These are phyloP conservation scores for Chlorella sp. DNA, from an alignment of 139 green algal species.

Conservation along the genomic window DNA sequence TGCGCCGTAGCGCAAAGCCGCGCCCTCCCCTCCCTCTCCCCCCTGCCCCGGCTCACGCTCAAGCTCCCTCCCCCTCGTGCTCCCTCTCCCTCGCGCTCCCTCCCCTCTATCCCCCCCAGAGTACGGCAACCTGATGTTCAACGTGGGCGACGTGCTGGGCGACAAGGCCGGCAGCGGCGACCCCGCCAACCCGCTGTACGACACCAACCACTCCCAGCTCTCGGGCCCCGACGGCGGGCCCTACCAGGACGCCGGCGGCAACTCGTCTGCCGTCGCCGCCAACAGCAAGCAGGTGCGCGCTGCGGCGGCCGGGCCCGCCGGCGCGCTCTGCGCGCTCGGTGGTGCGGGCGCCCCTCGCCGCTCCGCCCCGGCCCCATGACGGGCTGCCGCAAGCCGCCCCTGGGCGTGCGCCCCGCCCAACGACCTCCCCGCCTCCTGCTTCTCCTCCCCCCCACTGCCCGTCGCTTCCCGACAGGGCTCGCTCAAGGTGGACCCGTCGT, in stretches of 20 bases:
- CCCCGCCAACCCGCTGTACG: constrained; percentile 20
- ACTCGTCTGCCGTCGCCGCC: background rate
- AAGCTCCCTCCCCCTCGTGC: background rate
- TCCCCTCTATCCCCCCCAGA: too few relatives aligned
- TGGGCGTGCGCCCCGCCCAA: background rate
- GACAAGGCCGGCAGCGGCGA: background rate
- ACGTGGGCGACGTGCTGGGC: too few relatives aligned
- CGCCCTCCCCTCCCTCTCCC: background rate
- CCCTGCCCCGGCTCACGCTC: background rate
- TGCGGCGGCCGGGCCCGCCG: background rate
- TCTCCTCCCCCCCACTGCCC: background rate
- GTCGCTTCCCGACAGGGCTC: background rate
- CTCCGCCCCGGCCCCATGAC: background rate
- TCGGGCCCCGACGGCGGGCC: constrained; percentile 1
- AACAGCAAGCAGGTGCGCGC: background rate
- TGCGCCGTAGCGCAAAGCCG: too few relatives aligned
- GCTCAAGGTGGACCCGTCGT: background rate
- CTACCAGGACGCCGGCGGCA: background rate
- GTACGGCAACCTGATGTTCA: too few relatives aligned
- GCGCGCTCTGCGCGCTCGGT: background rate
- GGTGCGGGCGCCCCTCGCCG: too few relatives aligned
- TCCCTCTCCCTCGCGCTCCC: background rate
- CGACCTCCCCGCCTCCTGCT: background rate
- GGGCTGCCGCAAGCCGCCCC: background rate
- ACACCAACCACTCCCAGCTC: constrained; percentile 26